Base-by-base conservation (phyloP, 2,329 filamentous ascomycete species). In the Ophiostoma pallidulum region DNA sequence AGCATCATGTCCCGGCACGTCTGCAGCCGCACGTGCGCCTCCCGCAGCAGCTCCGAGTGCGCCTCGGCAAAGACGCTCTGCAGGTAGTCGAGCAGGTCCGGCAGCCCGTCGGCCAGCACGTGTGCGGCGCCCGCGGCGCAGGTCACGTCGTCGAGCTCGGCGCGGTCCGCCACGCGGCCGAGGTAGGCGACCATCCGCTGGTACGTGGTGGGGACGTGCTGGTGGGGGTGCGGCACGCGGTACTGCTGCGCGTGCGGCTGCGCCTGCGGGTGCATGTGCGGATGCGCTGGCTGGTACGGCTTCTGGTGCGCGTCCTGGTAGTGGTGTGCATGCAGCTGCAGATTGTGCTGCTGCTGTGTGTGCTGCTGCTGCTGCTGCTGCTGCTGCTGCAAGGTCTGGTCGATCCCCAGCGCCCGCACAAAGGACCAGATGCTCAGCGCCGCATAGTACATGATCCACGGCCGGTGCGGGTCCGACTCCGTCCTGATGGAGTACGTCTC, bases 371-470 rank as follows among this genome's bases (percentile, higher is more conserved):
- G 26, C 9, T 42, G 40, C 8, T 42, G 68, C 60, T 64, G 74
- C 49, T 67, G 46, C 18, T 35, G 45, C n/a, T 19, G 32, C 32
- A 63, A 64, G 38, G 66, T 67, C 38, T 22, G 18, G 24, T 10
- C 24, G 24, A 5, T 28, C 6, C 88, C 84, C 13, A 91, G 66
- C 0, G 89, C 86, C 57, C 81, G 88, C 3, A 87, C 87, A 59
- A 91, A 95, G 4, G 80, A 84, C 87, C 88, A 95, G 10, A 95
- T 87, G 41, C 87, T 84, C 45, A 95, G 69, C 0, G 82, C 80
- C 0, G 89, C 85, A 57, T 91, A 91, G 66, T 94, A 95, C 60
- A 95, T 75, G 37, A 94, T 85, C 88, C 89, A 95, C 0, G 89
- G 86, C 22, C 88, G 75, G 57, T 95, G 91, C 19, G 92, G 79